Base-by-base conservation (phyloP, 163 green algal genomes). In the Chlorella variabilis region DNA sequence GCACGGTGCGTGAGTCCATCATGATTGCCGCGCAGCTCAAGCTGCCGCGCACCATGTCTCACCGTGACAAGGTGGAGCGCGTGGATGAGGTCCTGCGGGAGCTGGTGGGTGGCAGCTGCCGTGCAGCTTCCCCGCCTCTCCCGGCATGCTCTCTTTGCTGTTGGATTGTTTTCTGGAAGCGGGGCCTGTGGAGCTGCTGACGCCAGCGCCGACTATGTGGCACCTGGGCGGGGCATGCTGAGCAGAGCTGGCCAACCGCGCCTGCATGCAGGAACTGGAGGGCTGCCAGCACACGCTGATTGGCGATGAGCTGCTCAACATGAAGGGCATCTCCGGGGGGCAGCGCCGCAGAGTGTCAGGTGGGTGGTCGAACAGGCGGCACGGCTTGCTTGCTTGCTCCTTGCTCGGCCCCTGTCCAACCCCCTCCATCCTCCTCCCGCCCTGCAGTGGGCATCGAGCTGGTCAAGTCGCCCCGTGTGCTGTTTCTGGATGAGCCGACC, bases 401-500 rank as follows among this genome's bases (percentile, higher is more conserved):
- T 45, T 31, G 61, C 13, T 29, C 41, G 3, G 18, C 34, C 18
- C 36, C 5, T 34, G 51, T 62, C 15, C n/a, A n/a, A n/a, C n/a
- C n/a, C 13, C 18, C 54, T 25, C 23, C 54, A 11, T 54, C 54
- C 23, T 62, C 18, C 23, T 27, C 15, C 5, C 13, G 7, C 54
- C 5, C 25, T 70, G 56, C 73, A 73, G 83, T 96, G 11, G 91
- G 90, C 33, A 88, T 94, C 1, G 92, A 93, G 83, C 87, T 96
- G 27, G 87, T 96, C 27, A 95, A 91, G 1, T 75, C 90, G 9
- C 84, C 92, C 9, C 39, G 23, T 4, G 82, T 89, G 7, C 84
- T 96, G 11, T 91, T 95, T 54, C 66, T 95, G 58, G 93, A 96
- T 63, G 88, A 92, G 58, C 92, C 92, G 4, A 95, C 91, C 81